These are phyloP conservation scores for Emydomyces testavorans DNA, from an alignment of 2,329 filamentous ascomycete species.

Conservation along the genomic window DNA sequence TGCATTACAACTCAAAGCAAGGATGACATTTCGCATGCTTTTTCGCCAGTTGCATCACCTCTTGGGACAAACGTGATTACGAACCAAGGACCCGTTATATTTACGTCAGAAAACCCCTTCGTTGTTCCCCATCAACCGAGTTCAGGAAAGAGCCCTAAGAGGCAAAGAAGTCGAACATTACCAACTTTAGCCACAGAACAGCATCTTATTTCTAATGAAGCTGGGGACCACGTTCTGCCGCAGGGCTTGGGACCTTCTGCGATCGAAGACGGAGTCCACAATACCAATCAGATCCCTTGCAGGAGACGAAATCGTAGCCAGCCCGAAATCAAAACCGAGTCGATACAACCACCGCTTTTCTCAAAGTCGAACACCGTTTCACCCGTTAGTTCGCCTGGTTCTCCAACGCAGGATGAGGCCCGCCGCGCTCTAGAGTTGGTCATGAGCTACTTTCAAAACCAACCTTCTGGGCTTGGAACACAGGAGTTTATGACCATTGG, in stretches of 20 bases:
- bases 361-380: conserved; percentile 30
- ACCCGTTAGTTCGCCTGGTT: conserved; percentile 48
- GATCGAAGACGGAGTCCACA: conserved; percentile 35
- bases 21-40: conserved; percentile 50
- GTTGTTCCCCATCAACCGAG: conserved; percentile 43
- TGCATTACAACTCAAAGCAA: conserved; percentile 48
- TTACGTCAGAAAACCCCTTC: conserved; percentile 67
- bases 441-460: conserved; percentile 66
- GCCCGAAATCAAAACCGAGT: conserved; percentile 34
- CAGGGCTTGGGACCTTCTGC: conserved; percentile 39
- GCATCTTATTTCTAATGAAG: conserved; percentile 40
- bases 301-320: conserved; percentile 37
- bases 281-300: conserved; percentile 21
- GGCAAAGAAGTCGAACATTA: conserved; percentile 80
- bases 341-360: conserved; percentile 28
- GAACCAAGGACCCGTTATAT: conserved; percentile 64
- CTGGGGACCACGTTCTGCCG: conserved; percentile 40
- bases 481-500: conserved; percentile 68
- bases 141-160: conserved; percentile 45
- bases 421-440: conserved; percentile 69
- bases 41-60: conserved; percentile 56
- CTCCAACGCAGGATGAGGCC: conserved; percentile 76
- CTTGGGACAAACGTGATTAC: conserved; percentile 57
- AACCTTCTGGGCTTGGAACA: conserved; percentile 58
- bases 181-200: conserved; percentile 51